Conservation (phyloP, 345 rosid species). For the Laguncularia racemosa region DNA sequence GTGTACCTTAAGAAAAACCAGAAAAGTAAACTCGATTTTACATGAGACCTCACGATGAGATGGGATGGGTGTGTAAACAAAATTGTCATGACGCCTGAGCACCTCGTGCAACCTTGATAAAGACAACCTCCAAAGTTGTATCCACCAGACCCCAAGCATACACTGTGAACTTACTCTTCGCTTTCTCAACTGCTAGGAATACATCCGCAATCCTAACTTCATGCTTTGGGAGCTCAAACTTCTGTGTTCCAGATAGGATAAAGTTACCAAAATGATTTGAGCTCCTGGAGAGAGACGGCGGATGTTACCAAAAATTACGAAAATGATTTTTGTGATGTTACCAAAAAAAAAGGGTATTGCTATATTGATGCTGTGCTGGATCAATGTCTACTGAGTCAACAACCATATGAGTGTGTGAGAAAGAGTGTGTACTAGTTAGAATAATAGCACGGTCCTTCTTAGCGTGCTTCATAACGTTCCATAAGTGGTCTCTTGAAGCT, state of each 20-base stretch:
- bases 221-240: slow-evolving; percentile 84
- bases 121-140: slow-evolving; percentile 93
- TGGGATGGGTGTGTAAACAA: too few species aligned
- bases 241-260: slow-evolving; percentile 93
- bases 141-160: slow-evolving; percentile 94
- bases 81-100: slow-evolving; percentile 40
- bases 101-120: slow-evolving; percentile 76
- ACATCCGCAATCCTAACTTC: slow-evolving; percentile 68
- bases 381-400: too few species aligned
- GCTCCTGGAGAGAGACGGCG: slow-evolving; percentile 54
- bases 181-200: slow-evolving; percentile 73
- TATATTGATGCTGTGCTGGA: too few species aligned
- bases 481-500: slow-evolving; percentile 80
- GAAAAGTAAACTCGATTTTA: too few species aligned
- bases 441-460: slow-evolving; percentile 72
- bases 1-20: too few species aligned
- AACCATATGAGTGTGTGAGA: not conserved
- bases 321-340: too few species aligned
- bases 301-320: too few species aligned
- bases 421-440: slow-evolving; percentile 56
- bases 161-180: slow-evolving; percentile 68
- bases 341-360: too few species aligned
- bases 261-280: slow-evolving; percentile 50
- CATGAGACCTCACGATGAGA: too few species aligned
- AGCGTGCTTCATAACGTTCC: slow-evolving; percentile 82